Evolutionary conservation across 2,329 filamentous ascomycete genomes (phyloP).

Genomic region (Colletotrichum aenigma): DNA sequence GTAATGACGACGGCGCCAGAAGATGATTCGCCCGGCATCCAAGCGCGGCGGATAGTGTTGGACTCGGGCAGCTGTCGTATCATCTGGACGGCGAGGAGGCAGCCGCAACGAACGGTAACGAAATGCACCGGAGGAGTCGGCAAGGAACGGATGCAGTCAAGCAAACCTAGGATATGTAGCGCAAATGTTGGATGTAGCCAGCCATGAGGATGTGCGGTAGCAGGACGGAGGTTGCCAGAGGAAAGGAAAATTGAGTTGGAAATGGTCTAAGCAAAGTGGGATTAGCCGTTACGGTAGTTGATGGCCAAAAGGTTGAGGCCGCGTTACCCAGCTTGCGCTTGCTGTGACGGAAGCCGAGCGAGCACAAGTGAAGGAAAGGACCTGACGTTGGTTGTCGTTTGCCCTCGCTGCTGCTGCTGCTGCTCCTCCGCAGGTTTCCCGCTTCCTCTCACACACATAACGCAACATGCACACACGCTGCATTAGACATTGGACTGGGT

Average conservation of each 20-base stretch:
- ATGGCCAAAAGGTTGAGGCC: not conserved
- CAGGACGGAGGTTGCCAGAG: not conserved
- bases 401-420: not conserved
- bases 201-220: conserved; percentile 17
- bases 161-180: not conserved
- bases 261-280: not conserved
- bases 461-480: not conserved
- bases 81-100: conserved; percentile 14
- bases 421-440: not conserved
- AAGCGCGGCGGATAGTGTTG: conserved; percentile 12
- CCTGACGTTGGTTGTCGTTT: not conserved
- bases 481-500: not conserved
- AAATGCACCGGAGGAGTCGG: not conserved
- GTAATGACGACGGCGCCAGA: conserved; percentile 1
- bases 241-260: not conserved
- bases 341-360: not conserved
- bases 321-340: not conserved
- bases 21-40: conserved; percentile 9
- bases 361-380: not conserved
- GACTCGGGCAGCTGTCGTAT: conserved; percentile 6
- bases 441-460: not conserved
- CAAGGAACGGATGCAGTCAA: not conserved
- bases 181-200: conserved; percentile 7
- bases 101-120: not conserved
- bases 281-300: not conserved